Base-by-base conservation (phyloP, 2,329 filamentous ascomycete species). In the Colletotrichum melonis region DNA sequence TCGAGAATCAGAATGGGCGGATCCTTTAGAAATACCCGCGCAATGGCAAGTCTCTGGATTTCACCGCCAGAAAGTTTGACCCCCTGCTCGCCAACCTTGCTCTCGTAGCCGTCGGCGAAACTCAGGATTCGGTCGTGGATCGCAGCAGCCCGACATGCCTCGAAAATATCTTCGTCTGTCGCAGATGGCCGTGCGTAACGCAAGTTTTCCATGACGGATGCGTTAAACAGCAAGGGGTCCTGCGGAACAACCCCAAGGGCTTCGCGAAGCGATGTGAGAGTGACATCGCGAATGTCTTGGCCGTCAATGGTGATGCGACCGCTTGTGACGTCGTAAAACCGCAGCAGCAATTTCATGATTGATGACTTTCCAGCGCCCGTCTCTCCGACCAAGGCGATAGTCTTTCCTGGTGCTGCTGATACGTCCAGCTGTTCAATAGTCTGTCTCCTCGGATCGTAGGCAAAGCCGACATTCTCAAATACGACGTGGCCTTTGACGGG, bases 11-110 rank as follows among this genome's bases (percentile, higher is more conserved):
- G 83, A 1, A 95, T 88, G 0, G 86, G 83, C 0, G 92, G 92
- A 56, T 90, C 84, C 58, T 91, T 89, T 60, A 94, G 86, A 35
- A 95, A 91, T 7, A 91, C 91, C 4, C 93, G 86, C 0, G 93
- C 93, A 74, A 95, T 94, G 7, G 92, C 92, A 30, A 94, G 88
- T 24, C 92, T 89, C 79, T 95, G 93, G 4, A 92, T 86, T 78
- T 95, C 92, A 1, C 93, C 93, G 32, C 93, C 93, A 1, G 91
- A 93, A 0, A 95, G 84, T 70, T 92, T 91, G 14, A 92, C 88
- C 0, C 92, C 92, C 59, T 89, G 88, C 76, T 92, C 89, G 1
- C 92, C 92, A 22, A 93, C 92, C 1, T 86, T 83, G 0, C 92
- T 93, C 1, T 86, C 83, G 67, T 93, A 91, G 0, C 90, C 90